Evolutionary conservation across 805 yeast species (phyloP).

Genomic region (Vanderwaltozyma tropicalis): DNA sequence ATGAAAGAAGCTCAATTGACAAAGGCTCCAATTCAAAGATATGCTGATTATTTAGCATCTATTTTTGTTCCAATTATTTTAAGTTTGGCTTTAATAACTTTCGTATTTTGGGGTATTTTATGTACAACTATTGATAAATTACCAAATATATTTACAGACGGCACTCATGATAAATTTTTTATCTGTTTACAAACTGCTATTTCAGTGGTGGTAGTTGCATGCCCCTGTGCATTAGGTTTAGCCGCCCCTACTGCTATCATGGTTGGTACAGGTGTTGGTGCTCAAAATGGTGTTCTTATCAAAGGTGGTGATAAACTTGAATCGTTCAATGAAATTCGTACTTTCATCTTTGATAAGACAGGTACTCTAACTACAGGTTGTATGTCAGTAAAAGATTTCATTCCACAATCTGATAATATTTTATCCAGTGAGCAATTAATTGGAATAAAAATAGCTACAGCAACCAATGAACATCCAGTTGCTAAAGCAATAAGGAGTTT

Average conservation of each 20-base stretch:
- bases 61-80: conserved; percentile 75
- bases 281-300: conserved; percentile 75
- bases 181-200: conserved; percentile 72
- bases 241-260: conserved; percentile 98
- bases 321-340: conserved; percentile 49
- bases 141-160: conserved; percentile 39
- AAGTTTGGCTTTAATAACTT: conserved; percentile 51
- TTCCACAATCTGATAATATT: neutral
- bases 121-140: conserved; percentile 29
- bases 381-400: conserved; percentile 39
- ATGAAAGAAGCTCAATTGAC: conserved; percentile 84
- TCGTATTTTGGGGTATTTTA: conserved; percentile 45
- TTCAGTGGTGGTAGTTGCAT: conserved; percentile 91
- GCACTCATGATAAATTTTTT: conserved; percentile 45
- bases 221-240: conserved; percentile 95
- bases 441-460: conserved; percentile 2
- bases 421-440: conserved; percentile 5
- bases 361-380: conserved; percentile 88
- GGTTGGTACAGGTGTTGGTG: conserved; percentile 98
- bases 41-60: conserved; percentile 77
- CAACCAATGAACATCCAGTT: conserved; percentile 77
- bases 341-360: conserved; percentile 84
- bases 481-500: conserved; percentile 55
- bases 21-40: conserved; percentile 84
- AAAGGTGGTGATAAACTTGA: conserved; percentile 91